Base-by-base conservation (phyloP, 768 basidiomycete species). In the Tephrocybe sp. region DNA sequence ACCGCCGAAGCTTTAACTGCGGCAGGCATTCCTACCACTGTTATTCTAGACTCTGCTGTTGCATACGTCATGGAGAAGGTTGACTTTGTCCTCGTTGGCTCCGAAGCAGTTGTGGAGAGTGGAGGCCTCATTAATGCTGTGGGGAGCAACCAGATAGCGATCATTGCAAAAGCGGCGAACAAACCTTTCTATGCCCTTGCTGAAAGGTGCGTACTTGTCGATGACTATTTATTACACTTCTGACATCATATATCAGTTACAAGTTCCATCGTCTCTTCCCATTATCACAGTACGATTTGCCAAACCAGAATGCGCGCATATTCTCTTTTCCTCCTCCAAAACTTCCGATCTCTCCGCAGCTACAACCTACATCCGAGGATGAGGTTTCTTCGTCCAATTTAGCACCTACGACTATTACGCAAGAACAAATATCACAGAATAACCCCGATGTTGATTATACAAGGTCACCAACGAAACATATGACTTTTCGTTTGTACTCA, bases 241-340 rank as follows among this genome's bases (percentile, higher is more conserved):
- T 64, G 22, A 49, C 50, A 35, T 51, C 39, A 30, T 48, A 52
- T 55, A 54, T 56, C 69, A 93, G 92, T 67, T 98, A 95, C 79
- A 98, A 98, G 74, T 98, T 98, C 68, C 90, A 96, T 66, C 87
- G 96, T 56, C 76, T 95, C 61, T 98, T 97, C 73, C 95, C 95
- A 52, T 72, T 93, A 71, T 92, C 90, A 58, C 89, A 92, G 63
- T 88, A 90, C 65, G 89, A 94, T 75, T 78, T 94, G 35, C 91
- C 91, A 36, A 89, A 85, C 53, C 82, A 91, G 68, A 85, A 85
- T 68, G 73, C 87, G 52, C 77, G 75, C 64, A 82, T 91, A 59
- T 78, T 92, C 59, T 82, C 87, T 48, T 84, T 92, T 72, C 77
- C 85, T 65, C 74, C 48, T 62, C 65, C 69, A 45, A 59, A 58